phyloP scores from a whole-genome alignment of 2,329 filamentous ascomycete species.

The Mycocentrospora acerina region DNA sequence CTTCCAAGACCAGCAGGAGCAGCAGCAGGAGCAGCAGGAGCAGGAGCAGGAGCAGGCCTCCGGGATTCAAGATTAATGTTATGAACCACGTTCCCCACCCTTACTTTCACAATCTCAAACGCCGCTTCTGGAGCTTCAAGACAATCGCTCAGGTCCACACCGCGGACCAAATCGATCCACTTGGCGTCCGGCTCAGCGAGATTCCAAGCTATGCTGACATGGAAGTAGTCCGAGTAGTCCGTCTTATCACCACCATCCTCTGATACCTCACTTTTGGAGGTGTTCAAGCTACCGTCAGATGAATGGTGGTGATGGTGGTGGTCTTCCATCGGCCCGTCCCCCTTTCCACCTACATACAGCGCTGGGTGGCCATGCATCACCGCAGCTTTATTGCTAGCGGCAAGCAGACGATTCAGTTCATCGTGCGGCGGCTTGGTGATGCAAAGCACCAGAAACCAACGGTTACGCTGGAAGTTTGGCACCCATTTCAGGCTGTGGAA shows the following conservation, averaged over 20 bases:
- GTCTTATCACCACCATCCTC: conserved; percentile 3
- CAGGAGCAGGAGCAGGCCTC: too few relatives aligned
- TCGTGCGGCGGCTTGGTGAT: conserved; percentile 46
- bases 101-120: conserved; percentile 50
- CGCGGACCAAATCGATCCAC: conserved; percentile 25
- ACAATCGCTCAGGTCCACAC: conserved; percentile 21
- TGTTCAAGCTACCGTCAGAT: too few relatives aligned
- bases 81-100: conserved; percentile 47
- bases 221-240: conserved; percentile 65
- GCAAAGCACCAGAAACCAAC: conserved; percentile 82
- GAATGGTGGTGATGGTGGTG: too few relatives aligned
- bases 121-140: conserved; percentile 23
- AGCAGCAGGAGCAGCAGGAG: too few relatives aligned
- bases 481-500: conserved; percentile 63
- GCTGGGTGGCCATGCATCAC: conserved; percentile 64
- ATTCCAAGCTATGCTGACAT: conserved; percentile 87
- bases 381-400: conserved; percentile 65
- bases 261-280: conserved; percentile 7
- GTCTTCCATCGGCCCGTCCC: conserved; percentile 32
- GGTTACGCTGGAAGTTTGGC: conserved; percentile 64
- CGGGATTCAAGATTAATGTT: conserved; percentile 31
- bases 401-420: conserved; percentile 57
- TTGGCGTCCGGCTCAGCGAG: conserved; percentile 30
- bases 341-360: conserved; percentile 60
- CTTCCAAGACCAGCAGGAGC: conserved; percentile 1